These are phyloP conservation scores for Aureobasidium sp. DNA, from an alignment of 2,329 filamentous ascomycete species.

Conservation along the genomic window DNA sequence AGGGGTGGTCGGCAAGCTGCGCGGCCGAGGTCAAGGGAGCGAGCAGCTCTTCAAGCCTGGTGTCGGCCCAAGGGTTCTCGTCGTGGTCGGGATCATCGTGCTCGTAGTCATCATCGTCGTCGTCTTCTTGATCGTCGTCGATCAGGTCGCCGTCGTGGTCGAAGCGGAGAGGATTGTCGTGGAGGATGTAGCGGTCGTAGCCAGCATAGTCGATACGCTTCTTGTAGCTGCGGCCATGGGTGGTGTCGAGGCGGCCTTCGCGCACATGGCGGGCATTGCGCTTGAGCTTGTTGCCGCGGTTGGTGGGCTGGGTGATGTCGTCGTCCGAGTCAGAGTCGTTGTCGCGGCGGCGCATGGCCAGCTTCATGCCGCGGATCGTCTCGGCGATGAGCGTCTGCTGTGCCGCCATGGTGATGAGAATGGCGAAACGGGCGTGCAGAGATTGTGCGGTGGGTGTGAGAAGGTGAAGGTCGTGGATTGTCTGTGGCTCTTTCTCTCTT, in stretches of 20 bases:
- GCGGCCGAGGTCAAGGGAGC: slow-evolving; percentile 68
- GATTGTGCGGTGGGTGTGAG: background rate
- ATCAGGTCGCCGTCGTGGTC: slow-evolving; percentile 63
- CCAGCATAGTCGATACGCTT: slow-evolving; percentile 65
- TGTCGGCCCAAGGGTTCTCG: slow-evolving; percentile 66
- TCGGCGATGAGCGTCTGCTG: slow-evolving; percentile 56
- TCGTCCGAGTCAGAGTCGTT: slow-evolving; percentile 74
- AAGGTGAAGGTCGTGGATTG: background rate
- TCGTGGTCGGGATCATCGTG: slow-evolving; percentile 59
- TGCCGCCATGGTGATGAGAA: slow-evolving; percentile 41
- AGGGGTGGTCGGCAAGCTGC: slow-evolving; percentile 67
- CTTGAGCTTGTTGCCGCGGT: slow-evolving; percentile 74
- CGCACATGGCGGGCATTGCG: slow-evolving; percentile 65
- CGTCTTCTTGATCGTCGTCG: slow-evolving; percentile 20
- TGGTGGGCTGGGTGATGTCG: slow-evolving; percentile 60
- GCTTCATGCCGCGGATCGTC: slow-evolving; percentile 62
- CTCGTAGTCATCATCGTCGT: slow-evolving; percentile 53
- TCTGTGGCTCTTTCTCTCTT: no score
- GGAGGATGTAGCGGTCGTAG: slow-evolving; percentile 64
- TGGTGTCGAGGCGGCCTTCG: slow-evolving; percentile 61
- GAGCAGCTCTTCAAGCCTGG: slow-evolving; percentile 66
- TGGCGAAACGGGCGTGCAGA: background rate
- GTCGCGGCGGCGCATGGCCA: slow-evolving; percentile 57
- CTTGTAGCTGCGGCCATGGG: slow-evolving; percentile 57
- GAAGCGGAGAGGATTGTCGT: slow-evolving; percentile 63